Conservation (phyloP, 768 basidiomycete species). For the Tylopilus vinaceipallidus region DNA sequence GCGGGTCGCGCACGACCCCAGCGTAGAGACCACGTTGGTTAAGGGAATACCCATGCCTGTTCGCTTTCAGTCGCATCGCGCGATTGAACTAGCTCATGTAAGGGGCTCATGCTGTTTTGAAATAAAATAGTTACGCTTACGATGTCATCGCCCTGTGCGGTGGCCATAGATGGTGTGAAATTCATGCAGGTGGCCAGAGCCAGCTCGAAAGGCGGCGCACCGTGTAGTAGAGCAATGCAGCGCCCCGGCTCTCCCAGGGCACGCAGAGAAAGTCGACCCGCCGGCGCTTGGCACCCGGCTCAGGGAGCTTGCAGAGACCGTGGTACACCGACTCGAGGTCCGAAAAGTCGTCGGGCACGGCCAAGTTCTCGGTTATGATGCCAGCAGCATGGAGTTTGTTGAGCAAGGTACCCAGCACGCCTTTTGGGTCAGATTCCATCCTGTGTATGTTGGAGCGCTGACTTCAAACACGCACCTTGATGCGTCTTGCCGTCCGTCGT, state of each 20-base stretch:
- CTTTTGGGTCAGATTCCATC: constrained; percentile 33
- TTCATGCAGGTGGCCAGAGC: too few relatives aligned
- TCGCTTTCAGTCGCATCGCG: constrained; percentile 81
- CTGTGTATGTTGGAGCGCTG: neutral
- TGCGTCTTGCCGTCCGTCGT: constrained; percentile 74
- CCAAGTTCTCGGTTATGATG: constrained; percentile 80
- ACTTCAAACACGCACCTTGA: constrained; percentile 42
- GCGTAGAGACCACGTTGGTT: constrained; percentile 84
- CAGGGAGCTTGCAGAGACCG: constrained; percentile 68
- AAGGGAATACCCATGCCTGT: constrained; percentile 74
- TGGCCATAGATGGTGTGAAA: neutral
- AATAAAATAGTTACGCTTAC: constrained; percentile 41
- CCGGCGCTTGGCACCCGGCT: constrained; percentile 47
- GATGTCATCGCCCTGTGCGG: constrained; percentile 85
- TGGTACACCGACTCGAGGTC: constrained; percentile 78
- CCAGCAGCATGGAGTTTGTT: constrained; percentile 49
- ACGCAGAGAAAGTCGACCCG: constrained; percentile 85
- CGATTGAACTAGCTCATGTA: constrained; percentile 72
- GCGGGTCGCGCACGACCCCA: constrained; percentile 70
- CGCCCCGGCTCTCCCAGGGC: constrained; percentile 77
- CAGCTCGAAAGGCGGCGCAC: constrained; percentile 49
- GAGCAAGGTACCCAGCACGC: constrained; percentile 60
- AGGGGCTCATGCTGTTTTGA: neutral
- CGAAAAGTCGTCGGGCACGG: constrained; percentile 61
- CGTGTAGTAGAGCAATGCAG: constrained; percentile 90